These are phyloP conservation scores for Passalora sequoiae DNA, from an alignment of 2,329 filamentous ascomycete species.

Conservation along the genomic window DNA sequence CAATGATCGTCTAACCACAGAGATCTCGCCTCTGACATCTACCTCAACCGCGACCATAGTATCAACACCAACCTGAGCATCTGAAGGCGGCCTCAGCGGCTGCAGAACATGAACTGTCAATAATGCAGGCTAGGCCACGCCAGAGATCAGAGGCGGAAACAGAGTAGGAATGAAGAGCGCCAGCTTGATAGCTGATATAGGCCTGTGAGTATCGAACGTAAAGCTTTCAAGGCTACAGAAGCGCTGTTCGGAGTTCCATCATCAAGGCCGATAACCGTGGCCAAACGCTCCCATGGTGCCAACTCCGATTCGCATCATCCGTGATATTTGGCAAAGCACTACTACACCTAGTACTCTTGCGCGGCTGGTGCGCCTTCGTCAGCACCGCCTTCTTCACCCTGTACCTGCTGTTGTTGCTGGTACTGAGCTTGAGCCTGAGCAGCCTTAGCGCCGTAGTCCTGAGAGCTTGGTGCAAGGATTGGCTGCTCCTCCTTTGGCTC, in stretches of 20 bases:
- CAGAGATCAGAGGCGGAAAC: too few relatives aligned
- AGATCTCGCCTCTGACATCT: too few relatives aligned
- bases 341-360: constrained; percentile 17
- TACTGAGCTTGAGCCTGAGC: constrained; percentile 58
- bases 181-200: too few relatives aligned
- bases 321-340: constrained; percentile 1
- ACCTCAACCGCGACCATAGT: too few relatives aligned
- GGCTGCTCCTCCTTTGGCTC: constrained; percentile 99
- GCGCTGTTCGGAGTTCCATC: constrained; percentile 1
- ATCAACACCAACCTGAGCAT: too few relatives aligned
- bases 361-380: constrained; percentile 13
- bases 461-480: constrained; percentile 89
- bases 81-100: too few relatives aligned
- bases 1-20: too few relatives aligned
- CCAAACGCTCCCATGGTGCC: constrained; percentile 8
- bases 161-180: too few relatives aligned
- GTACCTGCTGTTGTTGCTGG: constrained; percentile 49
- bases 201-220: constrained; percentile 6
- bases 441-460: constrained; percentile 98
- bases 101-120: too few relatives aligned
- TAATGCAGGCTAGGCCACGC: too few relatives aligned
- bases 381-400: constrained; percentile 22
- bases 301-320: constrained; percentile 8
- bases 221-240: constrained; percentile 6
- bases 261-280: constrained; percentile 4